A percentile compares a stretch with the other conserved stretches of the same genome.
These are phyloP conservation scores for Aspergillus novoparasiticus DNA, from an alignment of 2,329 filamentous ascomycete genomes.

Conservation along the genomic window DNA sequence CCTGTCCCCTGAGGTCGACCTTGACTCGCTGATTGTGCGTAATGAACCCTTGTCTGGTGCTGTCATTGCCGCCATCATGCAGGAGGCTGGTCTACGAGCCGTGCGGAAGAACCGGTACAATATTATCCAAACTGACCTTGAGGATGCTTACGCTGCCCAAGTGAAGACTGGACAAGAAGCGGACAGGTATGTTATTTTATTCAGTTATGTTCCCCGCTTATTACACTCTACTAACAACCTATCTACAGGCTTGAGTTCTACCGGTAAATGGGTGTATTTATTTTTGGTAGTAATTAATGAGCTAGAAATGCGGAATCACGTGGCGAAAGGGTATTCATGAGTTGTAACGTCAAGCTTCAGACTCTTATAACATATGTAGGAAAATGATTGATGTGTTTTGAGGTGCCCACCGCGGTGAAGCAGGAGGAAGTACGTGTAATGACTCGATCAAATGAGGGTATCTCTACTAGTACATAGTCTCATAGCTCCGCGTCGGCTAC, in stretches of 20 bases:
- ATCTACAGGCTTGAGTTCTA: constrained; percentile 87
- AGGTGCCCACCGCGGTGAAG: background rate
- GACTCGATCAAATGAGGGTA: background rate
- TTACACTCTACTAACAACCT: constrained; percentile 43
- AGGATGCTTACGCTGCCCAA: constrained; percentile 95
- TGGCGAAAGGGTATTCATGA: constrained; percentile 27
- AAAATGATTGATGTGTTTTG: constrained; percentile 17
- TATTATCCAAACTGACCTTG: constrained; percentile 95
- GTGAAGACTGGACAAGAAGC: constrained; percentile 80
- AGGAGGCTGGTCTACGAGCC: constrained; percentile 91
- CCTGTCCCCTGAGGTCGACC: constrained; percentile 90
- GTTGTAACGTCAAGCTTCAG: constrained; percentile 35
- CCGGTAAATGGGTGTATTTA: constrained; percentile 51
- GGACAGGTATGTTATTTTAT: constrained; percentile 52
- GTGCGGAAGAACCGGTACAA: constrained; percentile 99
- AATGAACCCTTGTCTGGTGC: constrained; percentile 95
- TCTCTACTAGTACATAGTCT: background rate
- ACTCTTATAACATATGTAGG: constrained; percentile 19
- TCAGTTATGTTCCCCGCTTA: background rate
- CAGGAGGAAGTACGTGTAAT: background rate
- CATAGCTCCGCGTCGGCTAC: background rate
- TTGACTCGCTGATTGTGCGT: constrained; percentile 93
- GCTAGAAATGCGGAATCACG: constrained; percentile 19
- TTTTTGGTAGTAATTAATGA: constrained; percentile 6
- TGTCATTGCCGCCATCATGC: constrained; percentile 98